Base-by-base conservation (phyloP, 2,329 filamentous ascomycete genomes). In the Parasarocladium wereldwijsianum region DNA sequence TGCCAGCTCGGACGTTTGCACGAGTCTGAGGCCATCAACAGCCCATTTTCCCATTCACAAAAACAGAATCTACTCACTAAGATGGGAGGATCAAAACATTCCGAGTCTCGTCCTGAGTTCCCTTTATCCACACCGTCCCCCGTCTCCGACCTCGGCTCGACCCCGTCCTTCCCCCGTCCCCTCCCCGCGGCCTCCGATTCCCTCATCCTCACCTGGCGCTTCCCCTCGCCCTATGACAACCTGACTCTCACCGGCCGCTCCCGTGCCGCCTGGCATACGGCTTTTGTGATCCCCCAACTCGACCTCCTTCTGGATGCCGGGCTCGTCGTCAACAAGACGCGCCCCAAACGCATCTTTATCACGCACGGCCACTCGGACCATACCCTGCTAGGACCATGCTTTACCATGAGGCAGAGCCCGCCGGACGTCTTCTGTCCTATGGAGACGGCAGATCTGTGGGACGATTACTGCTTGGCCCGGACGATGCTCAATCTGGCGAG, bases 351-450 rank as follows among this genome's bases (percentile, higher is more conserved):
- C 41, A 50, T 65, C 36, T 64, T 65, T 37, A 43, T 64, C 27
- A 64, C 61, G 0, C 61, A 65, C 35, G 61, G 61, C 26, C 61
- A 65, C 37, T 55, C 43, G 34, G 61, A 65, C 36, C 61, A 65
- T 40, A 52, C 54, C 2, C 46, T 62, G 5, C 45, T 61, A 2
- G 39, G 55, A 2, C 53, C 58, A 0, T 55, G 54, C 4, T 65
- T 62, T 31, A 50, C 55, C 31, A 57, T 54, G 31, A 47, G 55
- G 13, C 53, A 55, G 13, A 53, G 59, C 27, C 57, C 58, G 5
- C 60, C 61, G 0, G 59, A 64, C 26, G 43, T 65, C 29, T 60
- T 49, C 37, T 62, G 58, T 30, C 61, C 59, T 0, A 43, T 30
- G 2, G 53, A 56, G 38, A 56, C 62, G 46, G 45, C 40, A 35